Evolutionary conservation across 768 basidiomycete genomes (phyloP).

Genomic region (Hericium alpestre): DNA sequence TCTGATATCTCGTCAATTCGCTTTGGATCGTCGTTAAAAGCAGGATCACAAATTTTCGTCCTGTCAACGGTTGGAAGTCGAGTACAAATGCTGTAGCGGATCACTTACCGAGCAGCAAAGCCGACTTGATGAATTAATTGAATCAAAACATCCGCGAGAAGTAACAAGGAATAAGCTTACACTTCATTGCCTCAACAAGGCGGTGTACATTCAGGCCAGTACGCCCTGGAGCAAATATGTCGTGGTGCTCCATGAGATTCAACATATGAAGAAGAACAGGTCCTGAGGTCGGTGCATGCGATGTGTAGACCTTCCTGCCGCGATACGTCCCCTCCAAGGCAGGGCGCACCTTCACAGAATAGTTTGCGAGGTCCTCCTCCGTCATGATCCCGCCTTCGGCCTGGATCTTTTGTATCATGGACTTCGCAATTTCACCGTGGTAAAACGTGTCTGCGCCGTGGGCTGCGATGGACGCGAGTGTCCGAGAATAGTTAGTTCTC

Average conservation of each 20-base stretch:
- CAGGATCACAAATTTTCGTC: conserved; percentile 75
- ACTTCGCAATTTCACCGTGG: conserved; percentile 76
- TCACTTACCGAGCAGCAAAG: conserved; percentile 48
- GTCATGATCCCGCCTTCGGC: conserved; percentile 73
- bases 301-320: conserved; percentile 72
- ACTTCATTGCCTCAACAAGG: conserved; percentile 78
- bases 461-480: conserved; percentile 61
- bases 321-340: conserved; percentile 74
- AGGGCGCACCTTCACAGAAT: conserved; percentile 53
- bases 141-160: not conserved
- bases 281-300: conserved; percentile 78
- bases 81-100: not conserved
- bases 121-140: conserved; percentile 32
- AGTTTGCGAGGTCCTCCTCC: conserved; percentile 61
- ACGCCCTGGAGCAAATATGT: conserved; percentile 34
- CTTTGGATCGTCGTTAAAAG: conserved; percentile 44
- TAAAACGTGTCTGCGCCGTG: conserved; percentile 81
- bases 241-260: conserved; percentile 79
- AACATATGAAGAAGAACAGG: conserved; percentile 85
- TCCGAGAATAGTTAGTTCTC: conserved; percentile 66
- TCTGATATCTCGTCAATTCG: conserved; percentile 57
- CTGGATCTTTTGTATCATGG: conserved; percentile 60
- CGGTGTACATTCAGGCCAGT: conserved; percentile 68
- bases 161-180: conserved; percentile 26
- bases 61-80: conserved; percentile 27